Base-by-base conservation (phyloP, 805 yeast genomes). In the Candida koratica region DNA sequence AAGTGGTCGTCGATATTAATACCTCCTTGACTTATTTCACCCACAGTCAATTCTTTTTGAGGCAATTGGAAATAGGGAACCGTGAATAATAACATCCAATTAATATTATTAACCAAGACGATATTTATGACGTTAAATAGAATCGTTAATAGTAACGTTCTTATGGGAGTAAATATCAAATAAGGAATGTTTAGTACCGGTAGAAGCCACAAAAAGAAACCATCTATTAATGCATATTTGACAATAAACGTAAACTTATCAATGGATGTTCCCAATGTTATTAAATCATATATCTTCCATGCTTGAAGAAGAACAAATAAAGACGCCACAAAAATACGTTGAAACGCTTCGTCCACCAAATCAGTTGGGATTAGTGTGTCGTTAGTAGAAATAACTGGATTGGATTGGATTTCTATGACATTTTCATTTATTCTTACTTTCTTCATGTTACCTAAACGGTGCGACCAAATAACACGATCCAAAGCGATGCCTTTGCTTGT, bases 131-230 rank as follows among this genome's bases (percentile, higher is more conserved):
- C 43, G n/a, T 76, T 64, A 41, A 83, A 51, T 0, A 61, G 27
- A 1, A 67, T 24, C 3, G 82, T 71, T 39, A 74, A 71, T 1
- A 73, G 28, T 14, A 76, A 41, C 1, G 85, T 75, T 2, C 70
- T 60, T n/a, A 71, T 45, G n/a, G 78, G 76, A 12, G 72, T 67
- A 52, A 84, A 85, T 3, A 75, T 69, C 43, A 89, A 66, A 51
- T 81, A 77, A 11, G 95, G 95, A 12, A 93, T 76, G 44, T 81
- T 77, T 38, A 93, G 62, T 4, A 77, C 61, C 0, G 95, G 95
- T 28, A 87, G 63, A n/a, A 72, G 44, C 73, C 82, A 80, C 16
- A 88, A 51, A 47, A 79, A 80, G 16, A 77, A 46, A 5, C 87
- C 81, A 54, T 93, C 99, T 11, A 85, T 58, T 11, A 83, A 51